A percentile compares a stretch with the other conserved stretches of the same genome.
phyloP scores from a whole-genome alignment of 2,329 filamentous ascomycete species.

The Phialophora chinensis region DNA sequence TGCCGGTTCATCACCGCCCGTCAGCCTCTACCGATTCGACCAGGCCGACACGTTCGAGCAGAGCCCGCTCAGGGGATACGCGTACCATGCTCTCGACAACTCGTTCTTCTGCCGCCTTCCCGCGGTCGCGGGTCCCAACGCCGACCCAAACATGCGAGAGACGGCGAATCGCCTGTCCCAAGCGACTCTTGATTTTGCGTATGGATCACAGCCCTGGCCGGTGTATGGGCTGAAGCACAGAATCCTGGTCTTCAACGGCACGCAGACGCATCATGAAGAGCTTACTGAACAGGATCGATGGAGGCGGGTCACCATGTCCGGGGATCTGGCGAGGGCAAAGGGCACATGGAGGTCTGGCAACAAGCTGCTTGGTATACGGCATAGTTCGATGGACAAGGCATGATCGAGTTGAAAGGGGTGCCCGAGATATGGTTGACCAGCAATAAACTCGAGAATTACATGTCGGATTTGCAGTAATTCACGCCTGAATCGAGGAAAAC shows the following conservation, averaged over 20 bases:
- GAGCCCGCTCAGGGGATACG: slow-evolving; percentile 24
- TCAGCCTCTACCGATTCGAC: slow-evolving; percentile 27
- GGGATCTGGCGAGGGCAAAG: slow-evolving; percentile 15
- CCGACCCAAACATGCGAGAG: slow-evolving; percentile 14
- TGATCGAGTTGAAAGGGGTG: background rate
- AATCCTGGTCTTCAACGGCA: slow-evolving; percentile 12
- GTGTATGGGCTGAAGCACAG: slow-evolving; percentile 11
- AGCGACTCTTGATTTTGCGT: slow-evolving; percentile 19
- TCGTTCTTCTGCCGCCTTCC: slow-evolving; percentile 29
- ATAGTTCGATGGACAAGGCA: slow-evolving; percentile 17
- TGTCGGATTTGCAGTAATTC: no score
- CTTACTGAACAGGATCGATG: slow-evolving; percentile 18
- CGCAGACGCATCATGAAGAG: slow-evolving; percentile 1
- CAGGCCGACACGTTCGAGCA: slow-evolving; percentile 23
- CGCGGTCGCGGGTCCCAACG: slow-evolving; percentile 22
- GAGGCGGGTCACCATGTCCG: slow-evolving; percentile 20
- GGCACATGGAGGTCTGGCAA: slow-evolving; percentile 16
- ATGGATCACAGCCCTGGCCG: slow-evolving; percentile 25
- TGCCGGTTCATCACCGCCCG: slow-evolving; percentile 10
- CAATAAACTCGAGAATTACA: no score
- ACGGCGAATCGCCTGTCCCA: slow-evolving; percentile 21
- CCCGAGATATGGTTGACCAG: background rate
- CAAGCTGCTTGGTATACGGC: slow-evolving; percentile 13
- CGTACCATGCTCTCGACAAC: slow-evolving; percentile 27
- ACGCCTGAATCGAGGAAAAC: no score